Conservation (phyloP, 306 rosid genomes). For the Pachyrhizus erosus region DNA sequence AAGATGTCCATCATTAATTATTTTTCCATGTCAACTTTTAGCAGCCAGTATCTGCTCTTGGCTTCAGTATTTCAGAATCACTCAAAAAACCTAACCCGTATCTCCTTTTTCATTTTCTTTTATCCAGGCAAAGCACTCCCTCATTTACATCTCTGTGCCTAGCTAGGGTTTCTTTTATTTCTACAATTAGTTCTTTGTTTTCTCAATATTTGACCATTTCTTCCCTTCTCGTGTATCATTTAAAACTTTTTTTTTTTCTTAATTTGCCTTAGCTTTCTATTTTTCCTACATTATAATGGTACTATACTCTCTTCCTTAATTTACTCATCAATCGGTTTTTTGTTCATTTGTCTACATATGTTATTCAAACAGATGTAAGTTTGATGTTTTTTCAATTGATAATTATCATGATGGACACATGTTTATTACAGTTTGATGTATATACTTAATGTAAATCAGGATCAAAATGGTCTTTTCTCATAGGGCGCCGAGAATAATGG, state of each 20-base stretch:
- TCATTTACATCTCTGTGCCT: neutral
- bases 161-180: conserved; percentile 45
- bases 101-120: conserved; percentile 31
- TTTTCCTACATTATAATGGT: neutral
- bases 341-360: neutral
- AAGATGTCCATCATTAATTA: neutral
- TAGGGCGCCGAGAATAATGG: neutral
- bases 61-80: conserved; percentile 37
- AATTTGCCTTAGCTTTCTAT: neutral
- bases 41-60: conserved; percentile 24
- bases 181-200: neutral
- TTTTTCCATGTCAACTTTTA: conserved; percentile 1
- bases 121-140: neutral
- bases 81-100: conserved; percentile 11
- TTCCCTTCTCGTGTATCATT: conserved; percentile 1
- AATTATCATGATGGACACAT: conserved; percentile 20
- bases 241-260: neutral
- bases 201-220: neutral
- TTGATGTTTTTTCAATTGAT: conserved; percentile 27
- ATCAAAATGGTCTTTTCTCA: conserved; percentile 18
- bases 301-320: neutral
- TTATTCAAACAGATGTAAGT: neutral
- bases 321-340: neutral
- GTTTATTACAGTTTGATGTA: neutral
- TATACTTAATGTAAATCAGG: conserved; percentile 1